A percentile compares a stretch with the other conserved stretches of the same genome.
phyloP scores from a whole-genome alignment of 2,329 filamentous ascomycete species.

The Cladosporium phlei region DNA sequence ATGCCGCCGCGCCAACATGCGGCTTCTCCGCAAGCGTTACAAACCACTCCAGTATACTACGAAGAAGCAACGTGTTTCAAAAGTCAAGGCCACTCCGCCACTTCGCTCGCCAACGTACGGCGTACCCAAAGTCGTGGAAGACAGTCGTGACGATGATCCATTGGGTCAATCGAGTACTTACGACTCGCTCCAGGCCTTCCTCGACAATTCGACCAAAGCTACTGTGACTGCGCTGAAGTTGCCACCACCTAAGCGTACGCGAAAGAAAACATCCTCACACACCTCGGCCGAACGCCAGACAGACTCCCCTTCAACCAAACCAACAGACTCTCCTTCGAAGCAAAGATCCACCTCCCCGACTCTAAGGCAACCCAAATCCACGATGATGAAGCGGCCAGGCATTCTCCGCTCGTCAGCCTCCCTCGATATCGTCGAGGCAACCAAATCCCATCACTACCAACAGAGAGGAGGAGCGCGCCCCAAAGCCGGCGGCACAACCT shows the following conservation, averaged over 20 bases:
- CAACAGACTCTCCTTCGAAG: neutral
- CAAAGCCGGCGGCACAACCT: neutral
- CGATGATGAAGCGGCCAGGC: slow-evolving; percentile 1
- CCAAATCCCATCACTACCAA: neutral
- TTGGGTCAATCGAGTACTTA: neutral
- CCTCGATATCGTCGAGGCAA: slow-evolving; percentile 2
- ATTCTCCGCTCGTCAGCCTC: slow-evolving; percentile 12
- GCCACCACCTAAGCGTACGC: slow-evolving; percentile 10
- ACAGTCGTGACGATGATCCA: slow-evolving; percentile 13
- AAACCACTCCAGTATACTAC: slow-evolving; percentile 25
- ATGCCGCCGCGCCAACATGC: slow-evolving; percentile 20
- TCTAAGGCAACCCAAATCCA: neutral
- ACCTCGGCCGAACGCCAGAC: neutral
- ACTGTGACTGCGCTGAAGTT: slow-evolving; percentile 6
- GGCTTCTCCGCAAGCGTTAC: slow-evolving; percentile 27
- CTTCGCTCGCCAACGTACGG: slow-evolving; percentile 24
- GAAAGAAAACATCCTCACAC: neutral
- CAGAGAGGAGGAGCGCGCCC: too few relatives aligned
- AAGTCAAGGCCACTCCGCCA: neutral
- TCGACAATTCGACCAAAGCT: slow-evolving; percentile 1
- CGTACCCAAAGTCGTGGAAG: slow-evolving; percentile 27
- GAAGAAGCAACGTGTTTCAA: slow-evolving; percentile 4
- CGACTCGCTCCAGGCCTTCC: slow-evolving; percentile 1
- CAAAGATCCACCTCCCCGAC: neutral
- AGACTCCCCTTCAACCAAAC: neutral